phyloP scores from a whole-genome alignment of 2,329 filamentous ascomycete species.

The Dactylonectria estremocensis region DNA sequence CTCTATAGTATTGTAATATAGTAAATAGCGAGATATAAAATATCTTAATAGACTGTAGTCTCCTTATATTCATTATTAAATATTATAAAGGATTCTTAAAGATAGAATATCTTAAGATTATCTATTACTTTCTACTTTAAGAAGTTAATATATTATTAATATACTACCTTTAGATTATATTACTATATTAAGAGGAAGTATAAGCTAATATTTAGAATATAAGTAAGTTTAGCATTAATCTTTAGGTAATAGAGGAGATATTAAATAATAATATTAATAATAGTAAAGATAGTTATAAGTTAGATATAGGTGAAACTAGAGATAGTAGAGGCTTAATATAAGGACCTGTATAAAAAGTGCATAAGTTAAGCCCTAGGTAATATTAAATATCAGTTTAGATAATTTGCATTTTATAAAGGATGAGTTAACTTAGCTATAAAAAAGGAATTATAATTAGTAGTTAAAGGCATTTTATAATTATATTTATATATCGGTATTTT shows the following conservation, averaged over 20 bases:
- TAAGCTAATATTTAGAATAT: neutral
- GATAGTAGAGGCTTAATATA: neutral
- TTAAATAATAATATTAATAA: neutral
- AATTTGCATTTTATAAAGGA: neutral
- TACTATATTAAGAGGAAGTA: neutral
- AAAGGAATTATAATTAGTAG: neutral
- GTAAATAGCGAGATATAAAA: too few species aligned
- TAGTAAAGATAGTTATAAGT: neutral
- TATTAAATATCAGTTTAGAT: neutral
- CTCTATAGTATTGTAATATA: too few species aligned
- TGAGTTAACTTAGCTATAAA: neutral
- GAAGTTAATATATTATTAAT: neutral
- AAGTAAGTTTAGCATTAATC: neutral
- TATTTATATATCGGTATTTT: conserved; percentile 16
- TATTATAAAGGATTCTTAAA: too few species aligned
- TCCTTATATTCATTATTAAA: too few species aligned
- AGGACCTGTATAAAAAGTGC: too few species aligned
- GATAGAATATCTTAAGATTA: too few species aligned
- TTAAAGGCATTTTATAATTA: too few species aligned
- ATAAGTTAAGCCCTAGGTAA: neutral
- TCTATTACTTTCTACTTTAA: too few species aligned
- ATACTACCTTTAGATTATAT: neutral
- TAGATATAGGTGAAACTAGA: neutral
- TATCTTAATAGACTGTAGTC: too few species aligned
- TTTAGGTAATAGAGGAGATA: too few species aligned